These are phyloP conservation scores for Geranium brycei DNA, from an alignment of 345 rosid genomes.

Conservation along the genomic window DNA sequence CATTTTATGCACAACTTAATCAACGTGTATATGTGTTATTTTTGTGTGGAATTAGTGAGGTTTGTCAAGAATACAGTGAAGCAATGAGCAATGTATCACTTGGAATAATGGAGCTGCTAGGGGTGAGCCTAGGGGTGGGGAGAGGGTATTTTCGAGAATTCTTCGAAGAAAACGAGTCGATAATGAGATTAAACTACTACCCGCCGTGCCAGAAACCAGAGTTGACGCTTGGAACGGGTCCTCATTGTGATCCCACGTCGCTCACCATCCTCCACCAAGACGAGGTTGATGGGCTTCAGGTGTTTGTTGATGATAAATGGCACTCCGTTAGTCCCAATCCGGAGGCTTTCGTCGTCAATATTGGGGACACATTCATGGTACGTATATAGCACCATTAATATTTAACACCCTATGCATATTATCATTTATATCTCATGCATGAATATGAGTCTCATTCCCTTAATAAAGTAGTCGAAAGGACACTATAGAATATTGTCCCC, in stretches of 20 bases:
- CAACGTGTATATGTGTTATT: neutral
- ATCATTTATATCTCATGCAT: no score
- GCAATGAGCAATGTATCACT: constrained; percentile 35
- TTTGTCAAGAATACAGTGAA: constrained; percentile 46
- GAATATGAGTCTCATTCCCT: no score
- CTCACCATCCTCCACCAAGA: constrained; percentile 71
- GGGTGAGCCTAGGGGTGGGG: constrained; percentile 41
- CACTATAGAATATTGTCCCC: no score
- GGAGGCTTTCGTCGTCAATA: constrained; percentile 50
- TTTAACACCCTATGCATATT: no score
- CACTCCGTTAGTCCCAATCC: constrained; percentile 29
- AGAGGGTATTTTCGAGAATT: constrained; percentile 29
- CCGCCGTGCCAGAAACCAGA: constrained; percentile 54
- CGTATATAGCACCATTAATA: neutral
- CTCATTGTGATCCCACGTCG: constrained; percentile 65
- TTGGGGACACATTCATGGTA: constrained; percentile 75
- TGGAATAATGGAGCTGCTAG: constrained; percentile 45
- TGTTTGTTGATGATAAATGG: constrained; percentile 45
- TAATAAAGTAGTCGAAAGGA: no score
- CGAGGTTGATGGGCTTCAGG: constrained; percentile 58
- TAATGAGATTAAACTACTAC: constrained; percentile 54
- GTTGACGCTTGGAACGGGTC: constrained; percentile 52
- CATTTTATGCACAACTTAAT: neutral
- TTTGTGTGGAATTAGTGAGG: constrained; percentile 17
- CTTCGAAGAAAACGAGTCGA: constrained; percentile 44